These are phyloP conservation scores for Pulveroboletus sp. DNA, from an alignment of 768 basidiomycete genomes.

Conservation along the genomic window DNA sequence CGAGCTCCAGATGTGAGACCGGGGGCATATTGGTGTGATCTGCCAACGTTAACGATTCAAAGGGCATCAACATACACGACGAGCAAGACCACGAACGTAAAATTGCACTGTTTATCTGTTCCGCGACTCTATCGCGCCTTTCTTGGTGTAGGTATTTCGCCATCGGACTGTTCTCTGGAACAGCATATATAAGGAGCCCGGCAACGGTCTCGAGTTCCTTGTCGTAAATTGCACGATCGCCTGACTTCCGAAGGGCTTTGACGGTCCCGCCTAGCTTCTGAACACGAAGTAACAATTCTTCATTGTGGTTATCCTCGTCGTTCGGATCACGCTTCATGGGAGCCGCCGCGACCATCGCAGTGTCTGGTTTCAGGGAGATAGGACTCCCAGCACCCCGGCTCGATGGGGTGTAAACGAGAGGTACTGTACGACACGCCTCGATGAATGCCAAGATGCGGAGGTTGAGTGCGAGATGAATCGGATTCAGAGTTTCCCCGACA, in stretches of 20 bases:
- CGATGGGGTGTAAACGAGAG: conserved; percentile 43
- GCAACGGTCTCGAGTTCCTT: conserved; percentile 72
- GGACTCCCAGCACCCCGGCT: conserved; percentile 6
- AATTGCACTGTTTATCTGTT: conserved; percentile 85
- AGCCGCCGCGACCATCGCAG: conserved; percentile 1
- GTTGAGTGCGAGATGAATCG: conserved; percentile 76
- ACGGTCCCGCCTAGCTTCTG: conserved; percentile 66
- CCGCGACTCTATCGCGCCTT: conserved; percentile 76
- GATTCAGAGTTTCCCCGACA: conserved; percentile 58
- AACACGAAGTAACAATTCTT: conserved; percentile 48
- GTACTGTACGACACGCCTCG: conserved; percentile 74
- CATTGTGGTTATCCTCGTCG: conserved; percentile 39
- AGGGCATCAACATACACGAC: not conserved
- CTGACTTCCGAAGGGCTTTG: conserved; percentile 47
- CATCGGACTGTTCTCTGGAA: conserved; percentile 74
- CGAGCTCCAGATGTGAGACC: conserved; percentile 59
- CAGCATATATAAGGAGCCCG: conserved; percentile 77
- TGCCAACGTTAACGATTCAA: conserved; percentile 23
- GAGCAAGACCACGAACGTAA: conserved; percentile 50
- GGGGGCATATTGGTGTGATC: conserved; percentile 48
- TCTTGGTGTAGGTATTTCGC: conserved; percentile 70
- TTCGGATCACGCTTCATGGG: conserved; percentile 18
- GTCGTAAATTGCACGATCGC: conserved; percentile 56
- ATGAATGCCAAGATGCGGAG: conserved; percentile 85
- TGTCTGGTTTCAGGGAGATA: conserved; percentile 8